Base-by-base conservation (phyloP, 2,329 filamentous ascomycete species). In the Cladosporium sp. region DNA sequence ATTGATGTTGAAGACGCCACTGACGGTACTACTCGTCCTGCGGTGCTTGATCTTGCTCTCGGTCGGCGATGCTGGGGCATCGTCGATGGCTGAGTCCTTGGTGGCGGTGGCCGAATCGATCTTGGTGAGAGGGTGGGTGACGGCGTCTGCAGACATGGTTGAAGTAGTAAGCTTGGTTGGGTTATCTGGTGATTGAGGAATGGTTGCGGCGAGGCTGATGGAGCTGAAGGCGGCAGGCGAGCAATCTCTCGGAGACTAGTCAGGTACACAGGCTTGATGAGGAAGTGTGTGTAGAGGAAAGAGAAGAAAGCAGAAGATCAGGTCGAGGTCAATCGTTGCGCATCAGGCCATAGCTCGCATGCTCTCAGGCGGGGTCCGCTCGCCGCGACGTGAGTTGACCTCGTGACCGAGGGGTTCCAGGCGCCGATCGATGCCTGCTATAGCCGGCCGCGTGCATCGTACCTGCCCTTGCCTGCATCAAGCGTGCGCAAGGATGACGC, bases 81-180 rank as follows among this genome's bases (percentile, higher is more conserved):
- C 90, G 72, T 91, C 86, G 71, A 95, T 85, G 79, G 90, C 91
- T 60, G 92, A 96, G 77, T 97, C 92, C n/a, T n/a, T n/a, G n/a
- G n/a, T n/a, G n/a, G n/a, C 86, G 71, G 95, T 85, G 79, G 90
- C 91, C 60, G 92, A 96, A 77, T 97, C 92, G 79, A 96, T 86
- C 81, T 95, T 96, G 77, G 83, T 83, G 73, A 96, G 84, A 69
- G 87, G 83, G 47, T 62, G 67, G 63, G 60, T 67, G 61, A 73
- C 72, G 57, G 74, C 67, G 69, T 77, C 79, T 63, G 79, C 76
- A 68, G 83, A 78, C 83, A 86, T 74, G 62, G 58, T 66, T 61
- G 58, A 22, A 34, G 22, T 34, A n/a, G 25, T 50, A 28, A 17
- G 24, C 28, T 39, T 44, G 24, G 45, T 51, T 56, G 44, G 34